These are phyloP conservation scores for Cryptosporidium sp. DNA, from an alignment of 169 alveolate genomes.

Conservation along the genomic window DNA sequence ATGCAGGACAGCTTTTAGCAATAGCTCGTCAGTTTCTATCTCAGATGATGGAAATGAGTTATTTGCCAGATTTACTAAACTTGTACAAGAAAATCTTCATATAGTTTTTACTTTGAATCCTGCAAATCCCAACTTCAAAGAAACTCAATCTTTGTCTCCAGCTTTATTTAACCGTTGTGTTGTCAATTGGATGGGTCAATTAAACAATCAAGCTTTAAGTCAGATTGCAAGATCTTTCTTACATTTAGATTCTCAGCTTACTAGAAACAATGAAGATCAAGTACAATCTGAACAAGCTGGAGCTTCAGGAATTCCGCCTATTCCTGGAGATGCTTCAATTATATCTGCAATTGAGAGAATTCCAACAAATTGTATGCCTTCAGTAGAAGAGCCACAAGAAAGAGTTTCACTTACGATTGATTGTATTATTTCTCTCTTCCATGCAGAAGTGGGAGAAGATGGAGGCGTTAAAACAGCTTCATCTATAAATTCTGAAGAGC, in stretches of 20 bases:
- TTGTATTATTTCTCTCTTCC: slow-evolving; percentile 23
- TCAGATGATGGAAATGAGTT: slow-evolving; percentile 95
- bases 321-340: not conserved
- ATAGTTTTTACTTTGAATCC: slow-evolving; percentile 99
- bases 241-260: not conserved
- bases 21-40: slow-evolving; percentile 80
- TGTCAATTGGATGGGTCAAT: slow-evolving; percentile 99
- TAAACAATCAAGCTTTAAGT: slow-evolving; percentile 94
- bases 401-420: not conserved
- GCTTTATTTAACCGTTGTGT: slow-evolving; percentile 98
- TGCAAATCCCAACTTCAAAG: slow-evolving; percentile 96
- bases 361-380: slow-evolving; percentile 55
- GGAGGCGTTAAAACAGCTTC: not conserved
- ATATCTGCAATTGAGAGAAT: slow-evolving; percentile 50
- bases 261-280: too few species aligned
- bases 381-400: slow-evolving; percentile 53
- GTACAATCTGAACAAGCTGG: not conserved
- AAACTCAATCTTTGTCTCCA: slow-evolving; percentile 96
- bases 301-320: not conserved
- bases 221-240: slow-evolving; percentile 94
- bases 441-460: not conserved
- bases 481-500: not conserved
- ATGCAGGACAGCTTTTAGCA: slow-evolving; percentile 89
- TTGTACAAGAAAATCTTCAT: slow-evolving; percentile 95
- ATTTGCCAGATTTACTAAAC: slow-evolving; percentile 93